These are phyloP conservation scores for Suillus cothurnatus DNA, from an alignment of 768 basidiomycete species.

Conservation along the genomic window DNA sequence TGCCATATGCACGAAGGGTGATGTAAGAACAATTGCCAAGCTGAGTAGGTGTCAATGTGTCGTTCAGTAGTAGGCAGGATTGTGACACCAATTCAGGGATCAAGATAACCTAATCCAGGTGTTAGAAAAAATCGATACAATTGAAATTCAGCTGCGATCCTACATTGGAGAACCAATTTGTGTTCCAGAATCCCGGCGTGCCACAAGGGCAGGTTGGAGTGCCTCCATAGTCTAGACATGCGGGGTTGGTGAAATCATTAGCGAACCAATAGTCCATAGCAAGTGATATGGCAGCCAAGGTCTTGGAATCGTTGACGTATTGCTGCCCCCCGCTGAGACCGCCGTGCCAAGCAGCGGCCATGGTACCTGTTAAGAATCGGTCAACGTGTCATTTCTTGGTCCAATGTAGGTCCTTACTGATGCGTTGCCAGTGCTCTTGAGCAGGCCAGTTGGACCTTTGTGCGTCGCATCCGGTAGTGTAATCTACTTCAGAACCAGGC, in stretches of 20 bases:
- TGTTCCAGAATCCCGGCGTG: conserved; percentile 57
- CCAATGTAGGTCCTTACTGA: conserved; percentile 37
- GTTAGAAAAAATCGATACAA: not conserved
- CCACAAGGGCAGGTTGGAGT: conserved; percentile 55
- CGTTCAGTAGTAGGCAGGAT: conserved; percentile 56
- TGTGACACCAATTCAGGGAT: conserved; percentile 59
- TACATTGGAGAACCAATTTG: conserved; percentile 67
- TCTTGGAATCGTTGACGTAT: conserved; percentile 42
- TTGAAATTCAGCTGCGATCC: conserved; percentile 11
- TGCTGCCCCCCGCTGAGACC: conserved; percentile 43
- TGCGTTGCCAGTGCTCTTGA: conserved; percentile 56
- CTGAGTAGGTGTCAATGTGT: conserved; percentile 45
- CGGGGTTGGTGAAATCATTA: conserved; percentile 54
- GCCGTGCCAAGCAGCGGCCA: conserved; percentile 62
- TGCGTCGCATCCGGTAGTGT: conserved; percentile 62
- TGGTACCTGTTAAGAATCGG: conserved; percentile 40
- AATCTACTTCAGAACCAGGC: conserved; percentile 59
- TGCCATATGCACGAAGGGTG: conserved; percentile 50
- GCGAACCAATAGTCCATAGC: conserved; percentile 69
- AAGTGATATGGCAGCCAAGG: conserved; percentile 43
- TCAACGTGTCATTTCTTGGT: not conserved
- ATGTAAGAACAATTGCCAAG: conserved; percentile 50
- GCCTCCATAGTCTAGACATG: conserved; percentile 62
- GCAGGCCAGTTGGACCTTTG: conserved; percentile 74
- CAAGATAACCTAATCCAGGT: conserved; percentile 49